Percentiles rank a stretch among this genome's conserved stretches.
These are phyloP conservation scores for Acer campestre DNA, from an alignment of 345 rosid species.

Conservation along the genomic window DNA sequence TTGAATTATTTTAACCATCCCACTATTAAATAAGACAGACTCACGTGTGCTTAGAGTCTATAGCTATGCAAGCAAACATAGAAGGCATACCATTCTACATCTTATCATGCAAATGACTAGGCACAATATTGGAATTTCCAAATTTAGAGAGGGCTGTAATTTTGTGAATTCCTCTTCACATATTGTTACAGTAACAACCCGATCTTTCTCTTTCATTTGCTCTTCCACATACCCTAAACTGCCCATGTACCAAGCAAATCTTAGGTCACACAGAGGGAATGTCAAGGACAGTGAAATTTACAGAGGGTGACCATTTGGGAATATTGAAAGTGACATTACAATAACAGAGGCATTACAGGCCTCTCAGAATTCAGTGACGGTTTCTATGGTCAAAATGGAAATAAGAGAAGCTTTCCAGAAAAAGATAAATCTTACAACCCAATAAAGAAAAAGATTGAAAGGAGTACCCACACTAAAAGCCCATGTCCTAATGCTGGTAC, in stretches of 20 bases:
- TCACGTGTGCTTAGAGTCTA: background rate
- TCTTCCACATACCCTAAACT: background rate
- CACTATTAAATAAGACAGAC: background rate
- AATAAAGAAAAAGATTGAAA: no score
- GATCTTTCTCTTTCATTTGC: background rate
- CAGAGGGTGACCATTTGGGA: no score
- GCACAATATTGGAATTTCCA: background rate
- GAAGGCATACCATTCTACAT: background rate
- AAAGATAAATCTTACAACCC: background rate
- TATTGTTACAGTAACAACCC: background rate
- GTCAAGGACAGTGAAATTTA: no score
- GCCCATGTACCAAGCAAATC: background rate
- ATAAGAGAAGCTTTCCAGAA: background rate
- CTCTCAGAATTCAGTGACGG: background rate
- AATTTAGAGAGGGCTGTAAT: background rate
- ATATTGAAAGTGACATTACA: no score
- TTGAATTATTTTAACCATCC: conserved; percentile 10
- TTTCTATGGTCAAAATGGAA: background rate
- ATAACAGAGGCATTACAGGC: background rate
- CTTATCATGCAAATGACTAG: conserved; percentile 1
- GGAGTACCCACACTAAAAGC: background rate
- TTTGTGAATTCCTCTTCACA: background rate
- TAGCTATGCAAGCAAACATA: conserved; percentile 6
- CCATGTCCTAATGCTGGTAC: background rate
- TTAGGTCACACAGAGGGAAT: no score